Percentiles rank a stretch among this genome's conserved stretches.
Evolutionary conservation across 352 stramenopile genomes (phyloP).

Genomic region (Phytophthora ramorum): DNA sequence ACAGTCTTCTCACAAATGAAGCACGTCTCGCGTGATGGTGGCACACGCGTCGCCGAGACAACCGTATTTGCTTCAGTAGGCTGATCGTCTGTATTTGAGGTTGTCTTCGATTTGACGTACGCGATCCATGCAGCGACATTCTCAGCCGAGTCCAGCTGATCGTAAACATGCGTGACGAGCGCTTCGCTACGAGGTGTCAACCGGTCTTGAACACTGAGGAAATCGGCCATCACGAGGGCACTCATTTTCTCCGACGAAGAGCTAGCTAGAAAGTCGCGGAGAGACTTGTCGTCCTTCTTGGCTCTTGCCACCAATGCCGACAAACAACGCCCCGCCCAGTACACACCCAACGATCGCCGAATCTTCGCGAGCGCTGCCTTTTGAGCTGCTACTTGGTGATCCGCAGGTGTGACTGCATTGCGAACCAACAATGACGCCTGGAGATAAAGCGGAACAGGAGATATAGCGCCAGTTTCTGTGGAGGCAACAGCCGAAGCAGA

Average conservation of each 20-base stretch:
- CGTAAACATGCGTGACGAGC: slow-evolving; percentile 69
- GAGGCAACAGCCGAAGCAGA: background rate
- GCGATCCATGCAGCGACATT: slow-evolving; percentile 49
- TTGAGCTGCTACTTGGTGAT: slow-evolving; percentile 52
- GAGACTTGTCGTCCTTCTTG: slow-evolving; percentile 32
- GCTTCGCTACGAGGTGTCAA: slow-evolving; percentile 40
- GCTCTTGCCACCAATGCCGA: slow-evolving; percentile 50
- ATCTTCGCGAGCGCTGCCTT: slow-evolving; percentile 46
- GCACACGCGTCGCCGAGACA: slow-evolving; percentile 18
- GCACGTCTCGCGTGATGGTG: slow-evolving; percentile 63
- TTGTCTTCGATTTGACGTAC: slow-evolving; percentile 42
- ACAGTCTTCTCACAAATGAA: slow-evolving; percentile 75
- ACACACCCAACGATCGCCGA: slow-evolving; percentile 54
- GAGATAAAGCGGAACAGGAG: slow-evolving; percentile 49
- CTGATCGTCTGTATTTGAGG: background rate
- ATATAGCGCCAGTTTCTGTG: background rate
- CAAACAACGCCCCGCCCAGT: slow-evolving; percentile 72
- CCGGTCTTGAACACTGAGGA: slow-evolving; percentile 71
- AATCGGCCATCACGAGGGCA: slow-evolving; percentile 81
- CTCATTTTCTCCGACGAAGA: slow-evolving; percentile 52
- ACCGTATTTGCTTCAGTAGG: background rate
- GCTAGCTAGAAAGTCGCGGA: slow-evolving; percentile 33
- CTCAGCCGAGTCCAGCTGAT: slow-evolving; percentile 55
- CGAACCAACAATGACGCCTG: slow-evolving; percentile 69
- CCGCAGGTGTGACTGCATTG: slow-evolving; percentile 59